phyloP scores from a whole-genome alignment of 192 early-diverging fungal genomes.

The Backusella macrospora region DNA sequence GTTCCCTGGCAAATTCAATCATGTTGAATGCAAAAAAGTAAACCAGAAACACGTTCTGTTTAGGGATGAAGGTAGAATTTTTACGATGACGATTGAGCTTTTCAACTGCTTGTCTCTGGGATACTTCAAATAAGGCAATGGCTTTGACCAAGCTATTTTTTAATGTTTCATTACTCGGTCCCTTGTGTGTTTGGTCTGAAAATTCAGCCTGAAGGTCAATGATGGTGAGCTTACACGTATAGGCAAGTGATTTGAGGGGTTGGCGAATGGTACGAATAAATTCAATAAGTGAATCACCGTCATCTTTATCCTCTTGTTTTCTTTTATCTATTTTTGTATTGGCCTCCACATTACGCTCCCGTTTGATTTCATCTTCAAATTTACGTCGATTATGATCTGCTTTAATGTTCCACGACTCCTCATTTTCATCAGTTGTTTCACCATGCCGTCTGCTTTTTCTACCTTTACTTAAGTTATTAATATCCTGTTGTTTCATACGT shows the following conservation, averaged over 20 bases:
- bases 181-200: constrained; percentile 13
- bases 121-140: constrained; percentile 51
- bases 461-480: not conserved
- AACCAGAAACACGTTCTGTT: constrained; percentile 73
- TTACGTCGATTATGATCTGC: constrained; percentile 31
- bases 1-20: constrained; percentile 73
- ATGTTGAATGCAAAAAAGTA: constrained; percentile 83
- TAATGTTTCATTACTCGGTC: constrained; percentile 37
- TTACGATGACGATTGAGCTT: constrained; percentile 42
- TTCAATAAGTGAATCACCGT: constrained; percentile 43
- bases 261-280: constrained; percentile 53
- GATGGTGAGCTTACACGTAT: constrained; percentile 58
- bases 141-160: constrained; percentile 51
- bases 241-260: constrained; percentile 57
- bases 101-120: constrained; percentile 48
- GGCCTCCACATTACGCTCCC: constrained; percentile 6
- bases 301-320: constrained; percentile 26
- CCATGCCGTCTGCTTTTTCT: not conserved
- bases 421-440: not conserved
- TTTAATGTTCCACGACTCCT: constrained; percentile 32
- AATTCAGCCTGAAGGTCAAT: constrained; percentile 51
- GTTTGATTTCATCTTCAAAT: constrained; percentile 32
- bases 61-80: constrained; percentile 17
- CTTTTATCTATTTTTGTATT: not conserved
- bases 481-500: constrained; percentile 39